Evolutionary conservation across 2,329 filamentous ascomycete genomes (phyloP), one percentile per base, ranked within the genome.

Genomic region (Diaporthe sp.): DNA sequence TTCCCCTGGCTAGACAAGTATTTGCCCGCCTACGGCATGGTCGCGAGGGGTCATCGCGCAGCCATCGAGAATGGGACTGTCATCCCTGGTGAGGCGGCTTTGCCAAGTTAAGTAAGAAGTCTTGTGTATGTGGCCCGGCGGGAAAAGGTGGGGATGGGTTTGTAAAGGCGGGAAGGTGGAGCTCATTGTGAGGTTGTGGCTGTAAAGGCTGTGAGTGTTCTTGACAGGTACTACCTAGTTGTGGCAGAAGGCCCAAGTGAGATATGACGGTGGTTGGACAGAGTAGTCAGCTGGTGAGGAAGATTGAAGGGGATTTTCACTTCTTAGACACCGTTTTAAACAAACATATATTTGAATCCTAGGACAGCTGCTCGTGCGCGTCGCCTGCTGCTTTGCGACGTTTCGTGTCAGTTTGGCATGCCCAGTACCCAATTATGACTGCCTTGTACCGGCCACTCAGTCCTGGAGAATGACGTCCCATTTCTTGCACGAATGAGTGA

Each of bases 1-100:
- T 83, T 93, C 74, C 91, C 92, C 17, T 92, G 87, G 82, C 83
- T 94, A 68, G 91, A 93, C 80, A 85, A 85, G 83, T 93, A 92
- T 79, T 85, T 90, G 80, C 92, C 92, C 2, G 89, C 87, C 38
- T 94, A 93, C 81, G 92, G 90, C 1, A 87, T 89, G 80, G 80
- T 94, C 70, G 92, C 92, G 30, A 84, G 92, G 71, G 88, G 85
- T 8, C 92, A 94, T 80, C 88, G 85, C 6, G 89, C 88, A 15
- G 91, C 92, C 6, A 84, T 93, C 54, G 78, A 85, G 72, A 91
- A 92, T 64, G 92, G 92, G 0, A 90, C 88, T 0, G 77, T 93
- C 13, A 79, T 87, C 22, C 85, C 89, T 1, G 90, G 92, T 0
- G 88, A 94, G 84, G 84, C 71, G 4, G 3, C 40, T 10, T 22